Percentiles rank a stretch among this genome's conserved stretches.
phyloP scores from a whole-genome alignment of 176 grass and related monocot species.

The Neostapfia colusana region DNA sequence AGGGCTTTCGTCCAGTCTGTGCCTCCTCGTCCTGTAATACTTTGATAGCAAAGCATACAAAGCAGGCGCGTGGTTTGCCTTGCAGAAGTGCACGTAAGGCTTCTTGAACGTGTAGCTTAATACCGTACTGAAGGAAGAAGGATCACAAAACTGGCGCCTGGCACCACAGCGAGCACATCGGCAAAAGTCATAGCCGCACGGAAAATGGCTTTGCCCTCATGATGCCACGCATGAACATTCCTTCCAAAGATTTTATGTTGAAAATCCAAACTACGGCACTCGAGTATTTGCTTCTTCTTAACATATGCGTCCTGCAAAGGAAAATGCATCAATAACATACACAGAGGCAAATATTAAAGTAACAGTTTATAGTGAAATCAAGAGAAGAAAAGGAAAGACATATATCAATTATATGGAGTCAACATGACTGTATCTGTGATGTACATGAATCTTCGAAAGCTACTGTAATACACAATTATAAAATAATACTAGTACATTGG shows the following conservation, averaged over 20 bases:
- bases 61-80: background rate
- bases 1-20: background rate
- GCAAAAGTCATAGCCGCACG: background rate
- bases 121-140: background rate
- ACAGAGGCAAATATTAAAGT: background rate
- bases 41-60: background rate
- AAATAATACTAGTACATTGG: conserved; percentile 32
- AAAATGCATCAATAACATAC: background rate
- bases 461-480: conserved; percentile 38
- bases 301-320: background rate
- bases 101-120: background rate
- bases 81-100: background rate
- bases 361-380: background rate
- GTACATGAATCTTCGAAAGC: conserved; percentile 38
- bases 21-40: background rate
- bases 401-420: conserved; percentile 35
- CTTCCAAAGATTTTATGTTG: background rate
- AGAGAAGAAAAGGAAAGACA: conserved; percentile 1
- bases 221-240: background rate
- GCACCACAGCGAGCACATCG: background rate
- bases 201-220: background rate
- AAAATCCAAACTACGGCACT: background rate
- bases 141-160: background rate
- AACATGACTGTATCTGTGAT: conserved; percentile 22
- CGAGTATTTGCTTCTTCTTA: background rate